Conservation (phyloP, 2,329 filamentous ascomycete species). For the Trichoderma hamatum region DNA sequence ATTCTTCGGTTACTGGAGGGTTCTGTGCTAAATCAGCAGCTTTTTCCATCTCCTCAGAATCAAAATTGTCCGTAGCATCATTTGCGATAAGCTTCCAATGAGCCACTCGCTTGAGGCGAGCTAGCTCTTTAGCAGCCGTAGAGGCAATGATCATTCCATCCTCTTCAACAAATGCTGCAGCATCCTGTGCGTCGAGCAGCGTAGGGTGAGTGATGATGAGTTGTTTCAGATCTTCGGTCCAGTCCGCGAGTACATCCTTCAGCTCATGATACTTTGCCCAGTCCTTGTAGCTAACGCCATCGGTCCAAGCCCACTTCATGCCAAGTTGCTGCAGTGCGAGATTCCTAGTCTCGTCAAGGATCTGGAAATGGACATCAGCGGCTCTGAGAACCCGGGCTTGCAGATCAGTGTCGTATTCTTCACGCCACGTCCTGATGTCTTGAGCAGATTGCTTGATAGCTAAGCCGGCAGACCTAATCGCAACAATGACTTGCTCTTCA, state of each 20-base stretch:
- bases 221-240: slow-evolving; percentile 79
- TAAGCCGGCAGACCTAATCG: slow-evolving; percentile 68
- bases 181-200: slow-evolving; percentile 67
- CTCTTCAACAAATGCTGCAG: slow-evolving; percentile 71
- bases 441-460: slow-evolving; percentile 78
- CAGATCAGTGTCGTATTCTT: slow-evolving; percentile 70
- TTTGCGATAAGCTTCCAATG: slow-evolving; percentile 78
- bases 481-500: slow-evolving; percentile 48
- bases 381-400: slow-evolving; percentile 69
- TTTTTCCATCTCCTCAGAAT: slow-evolving; percentile 64
- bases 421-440: slow-evolving; percentile 75
- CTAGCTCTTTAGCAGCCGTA: slow-evolving; percentile 76
- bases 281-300: slow-evolving; percentile 94
- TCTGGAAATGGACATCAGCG: slow-evolving; percentile 78
- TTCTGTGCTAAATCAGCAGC: slow-evolving; percentile 53
- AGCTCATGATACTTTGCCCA: slow-evolving; percentile 94
- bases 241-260: slow-evolving; percentile 79
- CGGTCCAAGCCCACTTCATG: slow-evolving; percentile 94
- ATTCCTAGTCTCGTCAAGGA: slow-evolving; percentile 80
- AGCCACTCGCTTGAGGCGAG: slow-evolving; percentile 78
- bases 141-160: slow-evolving; percentile 80
- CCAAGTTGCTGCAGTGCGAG: slow-evolving; percentile 88
- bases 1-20: slow-evolving; percentile 30
- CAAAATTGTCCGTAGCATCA: slow-evolving; percentile 79
- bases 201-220: slow-evolving; percentile 75